A percentile compares a stretch with the other conserved stretches of the same genome.
These are phyloP conservation scores for Prunus mongolica DNA, from an alignment of 306 rosid species.

Conservation along the genomic window DNA sequence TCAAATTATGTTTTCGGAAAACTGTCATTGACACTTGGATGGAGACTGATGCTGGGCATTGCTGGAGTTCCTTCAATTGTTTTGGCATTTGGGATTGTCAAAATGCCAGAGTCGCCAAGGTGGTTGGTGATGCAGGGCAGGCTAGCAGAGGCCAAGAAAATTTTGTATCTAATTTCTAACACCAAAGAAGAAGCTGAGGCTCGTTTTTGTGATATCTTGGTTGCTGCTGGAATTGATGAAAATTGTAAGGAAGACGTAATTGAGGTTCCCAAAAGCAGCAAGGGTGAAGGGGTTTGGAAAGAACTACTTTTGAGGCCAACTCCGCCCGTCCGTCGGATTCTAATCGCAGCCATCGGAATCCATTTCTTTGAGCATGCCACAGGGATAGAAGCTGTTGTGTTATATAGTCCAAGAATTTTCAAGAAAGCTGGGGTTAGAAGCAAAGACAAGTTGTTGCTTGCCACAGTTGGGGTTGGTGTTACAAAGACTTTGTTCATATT, in stretches of 20 bases:
- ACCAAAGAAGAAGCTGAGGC: constrained; percentile 47
- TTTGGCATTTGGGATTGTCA: constrained; percentile 41
- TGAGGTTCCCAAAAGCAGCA: neutral
- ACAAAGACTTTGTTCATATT: constrained; percentile 44
- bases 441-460: constrained; percentile 58
- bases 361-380: constrained; percentile 78
- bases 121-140: constrained; percentile 78
- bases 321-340: constrained; percentile 55
- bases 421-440: constrained; percentile 56
- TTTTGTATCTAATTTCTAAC: constrained; percentile 36
- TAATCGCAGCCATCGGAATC: constrained; percentile 61
- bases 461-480: constrained; percentile 67
- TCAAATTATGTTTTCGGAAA: constrained; percentile 56
- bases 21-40: constrained; percentile 50
- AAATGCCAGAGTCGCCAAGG: constrained; percentile 90
- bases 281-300: constrained; percentile 57
- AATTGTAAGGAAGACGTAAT: constrained; percentile 23
- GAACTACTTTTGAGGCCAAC: constrained; percentile 57
- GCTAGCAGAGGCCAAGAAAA: constrained; percentile 42
- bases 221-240: constrained; percentile 48
- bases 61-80: constrained; percentile 66
- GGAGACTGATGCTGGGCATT: constrained; percentile 83
- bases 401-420: constrained; percentile 81
- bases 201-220: constrained; percentile 58
- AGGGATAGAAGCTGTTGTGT: constrained; percentile 75